These are phyloP conservation scores for Thinopyrum elongatum DNA, from an alignment of 176 grass and related monocot species.

Conservation along the genomic window DNA sequence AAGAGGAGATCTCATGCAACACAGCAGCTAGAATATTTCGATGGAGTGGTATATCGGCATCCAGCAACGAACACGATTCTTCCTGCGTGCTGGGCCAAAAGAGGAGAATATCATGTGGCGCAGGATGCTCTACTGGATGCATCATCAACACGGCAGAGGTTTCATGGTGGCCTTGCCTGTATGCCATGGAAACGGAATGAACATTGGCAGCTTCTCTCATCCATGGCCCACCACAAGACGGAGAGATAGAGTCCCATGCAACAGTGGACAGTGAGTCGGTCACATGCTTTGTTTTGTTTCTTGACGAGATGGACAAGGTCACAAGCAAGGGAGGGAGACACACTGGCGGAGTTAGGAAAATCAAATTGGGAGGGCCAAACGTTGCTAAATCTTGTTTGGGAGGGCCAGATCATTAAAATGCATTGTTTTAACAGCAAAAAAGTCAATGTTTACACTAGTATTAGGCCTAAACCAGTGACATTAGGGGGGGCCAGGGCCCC, in stretches of 20 bases:
- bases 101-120: not conserved
- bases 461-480: too few relatives aligned
- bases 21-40: not conserved
- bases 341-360: too few relatives aligned
- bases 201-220: not conserved
- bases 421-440: too few relatives aligned
- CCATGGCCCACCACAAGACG: not conserved
- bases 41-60: not conserved
- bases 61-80: not conserved
- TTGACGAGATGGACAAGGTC: not conserved
- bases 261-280: not conserved
- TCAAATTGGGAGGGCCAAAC: too few relatives aligned
- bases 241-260: not conserved
- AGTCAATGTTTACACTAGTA: too few relatives aligned
- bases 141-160: not conserved
- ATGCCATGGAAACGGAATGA: constrained; percentile 6
- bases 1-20: too few relatives aligned
- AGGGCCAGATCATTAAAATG: too few relatives aligned
- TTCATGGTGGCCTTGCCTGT: not conserved
- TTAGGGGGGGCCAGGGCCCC: too few relatives aligned
- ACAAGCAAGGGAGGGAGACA: too few relatives aligned
- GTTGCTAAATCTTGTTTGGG: too few relatives aligned
- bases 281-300: not conserved
- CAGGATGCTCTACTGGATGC: not conserved
- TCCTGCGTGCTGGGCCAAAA: not conserved